Base-by-base conservation (phyloP, 768 basidiomycete genomes). In the Auriscalpium orientale region DNA sequence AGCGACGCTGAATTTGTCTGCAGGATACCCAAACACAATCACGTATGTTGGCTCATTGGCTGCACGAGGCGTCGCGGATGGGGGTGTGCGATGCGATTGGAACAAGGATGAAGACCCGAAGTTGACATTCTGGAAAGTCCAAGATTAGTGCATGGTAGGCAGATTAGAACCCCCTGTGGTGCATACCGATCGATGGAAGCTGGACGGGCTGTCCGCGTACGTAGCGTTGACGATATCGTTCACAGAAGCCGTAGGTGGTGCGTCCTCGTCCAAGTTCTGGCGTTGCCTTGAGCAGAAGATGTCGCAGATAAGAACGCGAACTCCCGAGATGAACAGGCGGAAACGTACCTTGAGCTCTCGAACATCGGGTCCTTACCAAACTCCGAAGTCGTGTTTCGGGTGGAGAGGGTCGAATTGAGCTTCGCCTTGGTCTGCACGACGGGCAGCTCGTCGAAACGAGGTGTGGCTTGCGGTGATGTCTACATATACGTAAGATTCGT, bases 291-390 rank as follows among this genome's bases (percentile, higher is more conserved):
- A 43, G 11, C 12, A 43, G 20, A 22, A 16, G n/a, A 43, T 44
- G n/a, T n/a, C 22, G 49, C 40, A 38, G 33, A 51, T 43, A 34
- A 45, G 51, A 55, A 54, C 45, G 36, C 44, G 0, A 46, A 8
- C 15, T 13, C 4, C 28, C 22, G 47, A 47, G 16, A 15, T 65
- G n/a, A 8, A 51, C 46, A 65, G 13, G 58, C 54, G 4, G 16
- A 64, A 58, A 43, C 73, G 43, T 56, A 82, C 84, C 80, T 78
- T 43, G 83, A 76, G 60, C 81, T 88, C 67, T 89, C 82, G 61
- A 91, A 90, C 89, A 91, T 89, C 20, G 89, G 89, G 58, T 89
- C 87, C 72, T 87, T 82, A 2, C 89, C 89, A 71, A 89, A 90
- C 58, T 89, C 86, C 16, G 83, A 78, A 1, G 83, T 76, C 20